These are phyloP conservation scores for Grigorovia yakushimaensis DNA, from an alignment of 805 yeast genomes.

Conservation along the genomic window DNA sequence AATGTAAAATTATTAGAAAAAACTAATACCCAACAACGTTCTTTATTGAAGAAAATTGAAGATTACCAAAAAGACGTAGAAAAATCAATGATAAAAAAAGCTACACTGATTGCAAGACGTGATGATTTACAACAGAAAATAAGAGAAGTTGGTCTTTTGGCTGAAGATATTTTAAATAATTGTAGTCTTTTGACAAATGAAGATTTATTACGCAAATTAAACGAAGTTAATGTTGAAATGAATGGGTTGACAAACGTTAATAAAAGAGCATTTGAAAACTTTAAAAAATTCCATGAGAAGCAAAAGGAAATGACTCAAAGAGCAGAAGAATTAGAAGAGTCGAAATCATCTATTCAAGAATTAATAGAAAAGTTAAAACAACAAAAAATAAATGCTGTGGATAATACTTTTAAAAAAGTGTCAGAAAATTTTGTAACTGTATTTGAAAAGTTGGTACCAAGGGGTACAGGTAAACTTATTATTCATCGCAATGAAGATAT, in stretches of 20 bases:
- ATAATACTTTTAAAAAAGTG: constrained; percentile 66
- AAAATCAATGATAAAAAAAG: constrained; percentile 50
- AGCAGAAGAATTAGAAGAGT: constrained; percentile 56
- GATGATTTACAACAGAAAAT: constrained; percentile 66
- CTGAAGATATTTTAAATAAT: constrained; percentile 66
- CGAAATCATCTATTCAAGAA: constrained; percentile 62
- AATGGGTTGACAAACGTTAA: constrained; percentile 68
- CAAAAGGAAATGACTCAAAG: constrained; percentile 56
- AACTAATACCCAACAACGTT: constrained; percentile 48
- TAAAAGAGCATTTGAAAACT: constrained; percentile 84
- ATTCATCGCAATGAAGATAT: constrained; percentile 38
- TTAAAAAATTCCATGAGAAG: constrained; percentile 59
- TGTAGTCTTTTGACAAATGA: constrained; percentile 41
- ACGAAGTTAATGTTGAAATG: constrained; percentile 45
- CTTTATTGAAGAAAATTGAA: constrained; percentile 46
- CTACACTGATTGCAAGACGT: constrained; percentile 48
- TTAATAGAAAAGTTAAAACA: constrained; percentile 60
- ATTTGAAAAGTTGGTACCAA: constrained; percentile 75
- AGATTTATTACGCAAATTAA: constrained; percentile 43
- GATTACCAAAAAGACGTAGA: constrained; percentile 56
- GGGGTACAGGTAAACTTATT: constrained; percentile 65
- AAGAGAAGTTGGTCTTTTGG: constrained; percentile 77
- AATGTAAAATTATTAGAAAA: constrained; percentile 36
- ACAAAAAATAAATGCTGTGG: constrained; percentile 77
- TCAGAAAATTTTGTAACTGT: constrained; percentile 62